A percentile compares a stretch with the other conserved stretches of the same genome.
Conservation (phyloP, 164 flowering plant genomes). For the Vitis rotundifolia region DNA sequence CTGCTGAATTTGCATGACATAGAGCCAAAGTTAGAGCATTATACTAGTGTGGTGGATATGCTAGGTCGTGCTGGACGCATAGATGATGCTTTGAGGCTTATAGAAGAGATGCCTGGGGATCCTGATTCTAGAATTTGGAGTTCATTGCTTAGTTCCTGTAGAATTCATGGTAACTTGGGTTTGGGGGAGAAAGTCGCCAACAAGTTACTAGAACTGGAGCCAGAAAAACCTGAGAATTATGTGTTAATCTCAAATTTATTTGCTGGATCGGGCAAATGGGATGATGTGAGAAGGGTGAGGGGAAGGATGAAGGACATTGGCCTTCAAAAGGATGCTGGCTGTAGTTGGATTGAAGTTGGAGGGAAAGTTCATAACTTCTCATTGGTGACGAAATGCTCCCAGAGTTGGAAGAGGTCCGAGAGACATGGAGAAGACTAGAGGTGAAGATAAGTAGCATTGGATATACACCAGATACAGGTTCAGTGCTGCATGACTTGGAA, state of each 20-base stretch:
- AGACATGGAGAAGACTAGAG: constrained; percentile 46
- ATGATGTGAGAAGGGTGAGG: constrained; percentile 58
- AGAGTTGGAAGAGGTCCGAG: constrained; percentile 28
- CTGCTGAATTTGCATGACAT: constrained; percentile 31
- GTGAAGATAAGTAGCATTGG: constrained; percentile 46
- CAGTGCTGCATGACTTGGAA: constrained; percentile 56
- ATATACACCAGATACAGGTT: constrained; percentile 46
- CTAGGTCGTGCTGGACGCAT: constrained; percentile 61
- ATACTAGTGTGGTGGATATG: constrained; percentile 69
- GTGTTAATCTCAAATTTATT: constrained; percentile 58
- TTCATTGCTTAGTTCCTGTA: constrained; percentile 66
- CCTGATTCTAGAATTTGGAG: constrained; percentile 67
- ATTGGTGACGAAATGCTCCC: constrained; percentile 37
- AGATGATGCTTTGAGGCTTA: constrained; percentile 43
- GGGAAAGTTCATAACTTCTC: constrained; percentile 50
- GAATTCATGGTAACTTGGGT: constrained; percentile 34
- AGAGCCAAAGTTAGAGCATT: constrained; percentile 61
- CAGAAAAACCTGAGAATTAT: constrained; percentile 45
- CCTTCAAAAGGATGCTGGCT: constrained; percentile 54
- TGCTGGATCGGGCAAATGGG: constrained; percentile 64
- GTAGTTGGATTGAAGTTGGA: constrained; percentile 68
- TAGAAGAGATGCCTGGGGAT: constrained; percentile 51
- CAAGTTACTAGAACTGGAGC: constrained; percentile 52
- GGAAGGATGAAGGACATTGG: constrained; percentile 55
- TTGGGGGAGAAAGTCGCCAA: constrained; percentile 46